A percentile compares a stretch with the other conserved stretches of the same genome.
Evolutionary conservation across 2,329 filamentous ascomycete genomes (phyloP).

Genomic region (Fusarium napiforme): DNA sequence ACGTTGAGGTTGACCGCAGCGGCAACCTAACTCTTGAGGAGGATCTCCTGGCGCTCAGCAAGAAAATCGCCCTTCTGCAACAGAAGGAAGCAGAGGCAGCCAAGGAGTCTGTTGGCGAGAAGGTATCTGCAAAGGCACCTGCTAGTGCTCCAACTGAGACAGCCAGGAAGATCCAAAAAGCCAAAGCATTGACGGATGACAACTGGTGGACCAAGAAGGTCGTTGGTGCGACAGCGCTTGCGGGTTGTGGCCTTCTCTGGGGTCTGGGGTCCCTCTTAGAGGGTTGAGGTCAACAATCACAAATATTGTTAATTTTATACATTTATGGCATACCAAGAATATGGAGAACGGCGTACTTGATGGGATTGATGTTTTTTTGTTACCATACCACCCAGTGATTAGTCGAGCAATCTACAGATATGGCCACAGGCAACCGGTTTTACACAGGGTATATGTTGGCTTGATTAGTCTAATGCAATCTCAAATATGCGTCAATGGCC

Average conservation of each 20-base stretch:
- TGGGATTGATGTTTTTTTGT: neutral
- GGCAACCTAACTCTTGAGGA: conserved; percentile 71
- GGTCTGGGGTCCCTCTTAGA: conserved; percentile 65
- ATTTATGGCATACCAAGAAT: conserved; percentile 1
- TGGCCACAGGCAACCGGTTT: neutral
- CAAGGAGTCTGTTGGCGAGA: conserved; percentile 32
- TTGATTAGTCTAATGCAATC: neutral
- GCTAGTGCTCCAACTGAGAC: conserved; percentile 45
- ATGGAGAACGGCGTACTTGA: conserved; percentile 21
- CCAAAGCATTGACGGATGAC: conserved; percentile 72
- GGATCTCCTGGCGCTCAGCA: conserved; percentile 81
- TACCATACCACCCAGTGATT: conserved; percentile 3
- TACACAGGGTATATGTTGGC: neutral
- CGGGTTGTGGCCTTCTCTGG: conserved; percentile 71
- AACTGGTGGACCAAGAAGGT: conserved; percentile 75
- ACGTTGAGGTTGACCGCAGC: conserved; percentile 84
- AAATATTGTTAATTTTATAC: neutral
- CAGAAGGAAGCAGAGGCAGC: conserved; percentile 60
- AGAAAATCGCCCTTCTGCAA: conserved; percentile 68
- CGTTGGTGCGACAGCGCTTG: conserved; percentile 69
- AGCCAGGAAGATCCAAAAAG: conserved; percentile 47
- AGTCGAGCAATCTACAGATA: neutral
- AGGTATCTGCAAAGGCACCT: conserved; percentile 43
- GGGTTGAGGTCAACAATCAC: conserved; percentile 30
- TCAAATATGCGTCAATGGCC: neutral